Evolutionary conservation across 2,329 filamentous ascomycete genomes (phyloP), one percentile per base, ranked within the genome.

Genomic region (Exophiala aquamarina): DNA sequence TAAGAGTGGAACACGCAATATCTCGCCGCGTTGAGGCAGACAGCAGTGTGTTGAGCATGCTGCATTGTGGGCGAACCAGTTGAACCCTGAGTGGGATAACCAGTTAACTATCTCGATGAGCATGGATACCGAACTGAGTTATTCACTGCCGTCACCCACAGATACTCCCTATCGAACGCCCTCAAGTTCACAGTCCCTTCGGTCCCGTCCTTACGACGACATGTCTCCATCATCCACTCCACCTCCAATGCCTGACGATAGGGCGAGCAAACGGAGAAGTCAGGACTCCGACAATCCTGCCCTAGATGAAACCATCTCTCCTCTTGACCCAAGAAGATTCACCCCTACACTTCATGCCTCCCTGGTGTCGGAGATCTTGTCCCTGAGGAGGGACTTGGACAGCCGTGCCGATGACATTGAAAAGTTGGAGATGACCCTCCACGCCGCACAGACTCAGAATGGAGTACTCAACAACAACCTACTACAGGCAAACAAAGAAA

Each of bases 321-420:
- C 89, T 17, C 74, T 96, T 21, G 93, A 98, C 63, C 90, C 93
- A 3, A 83, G 92, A 45, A 82, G 93, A 29, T 96, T 98, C 63
- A 98, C 93, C 0, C 93, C 93, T 1, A 97, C 91, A 0, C 72
- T 98, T 9, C 93, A 97, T 66, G 93, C 93, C 7, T 96, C 89
- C 40, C 74, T 98, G 5, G 92, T 98, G 1, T 92, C 92, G 0
- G 93, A 98, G 66, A 98, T 98, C 54, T 74, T 98, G 31, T 82
- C 84, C 2, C 71, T 98, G 40, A 83, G 91, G 17, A 79, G 93
- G 48, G 93, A 98, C 56, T 82, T 97, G 53, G 93, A 98, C 63
- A 89, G 87, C 33, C 96, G 95, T 69, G 80, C 85, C 35, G 88
- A 83, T 59, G 79, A 89, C 43, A 95, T 98, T 44, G 91, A 96